Conservation (phyloP, 2,329 filamentous ascomycete genomes). For the Diplodia scrobiculata region DNA sequence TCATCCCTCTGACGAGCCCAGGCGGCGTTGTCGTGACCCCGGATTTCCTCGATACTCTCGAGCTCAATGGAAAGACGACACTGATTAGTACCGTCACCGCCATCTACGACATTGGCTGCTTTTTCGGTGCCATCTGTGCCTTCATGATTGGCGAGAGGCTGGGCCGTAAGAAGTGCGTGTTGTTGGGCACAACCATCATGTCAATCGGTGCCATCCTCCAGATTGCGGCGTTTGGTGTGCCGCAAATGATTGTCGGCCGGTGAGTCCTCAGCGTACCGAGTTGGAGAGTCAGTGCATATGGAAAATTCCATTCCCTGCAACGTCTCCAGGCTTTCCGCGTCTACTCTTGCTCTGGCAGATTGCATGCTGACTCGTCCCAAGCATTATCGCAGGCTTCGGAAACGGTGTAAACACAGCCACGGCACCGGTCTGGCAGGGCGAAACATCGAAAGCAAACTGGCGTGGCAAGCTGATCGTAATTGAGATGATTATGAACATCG, state of each 20-base stretch:
- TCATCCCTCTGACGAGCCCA: slow-evolving; percentile 30
- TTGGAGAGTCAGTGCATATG: no score
- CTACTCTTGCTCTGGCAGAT: not conserved
- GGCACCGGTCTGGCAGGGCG: slow-evolving; percentile 56
- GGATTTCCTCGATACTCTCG: slow-evolving; percentile 55
- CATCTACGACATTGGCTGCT: slow-evolving; percentile 63
- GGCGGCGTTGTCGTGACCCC: slow-evolving; percentile 58
- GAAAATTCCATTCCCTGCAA: no score
- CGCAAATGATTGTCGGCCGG: slow-evolving; percentile 55
- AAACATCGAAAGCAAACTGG: slow-evolving; percentile 50
- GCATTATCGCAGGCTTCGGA: slow-evolving; percentile 53
- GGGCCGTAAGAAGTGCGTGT: slow-evolving; percentile 53
- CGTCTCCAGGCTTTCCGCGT: no score
- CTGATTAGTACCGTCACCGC: slow-evolving; percentile 56
- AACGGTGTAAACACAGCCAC: slow-evolving; percentile 57
- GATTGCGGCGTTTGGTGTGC: slow-evolving; percentile 49
- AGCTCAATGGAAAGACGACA: slow-evolving; percentile 49
- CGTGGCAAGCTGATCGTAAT: slow-evolving; percentile 52
- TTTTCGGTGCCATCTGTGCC: slow-evolving; percentile 58
- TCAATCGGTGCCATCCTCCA: slow-evolving; percentile 53
- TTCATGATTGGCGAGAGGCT: slow-evolving; percentile 54
- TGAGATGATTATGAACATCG: slow-evolving; percentile 56
- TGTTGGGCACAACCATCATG: slow-evolving; percentile 55
- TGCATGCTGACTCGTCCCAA: slow-evolving; percentile 23
- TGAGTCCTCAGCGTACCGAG: slow-evolving; percentile 12